Evolutionary conservation across 2,329 filamentous ascomycete species (phyloP), one percentile per base, ranked within the genome.

Genomic region (Stachybotrys elegans): DNA sequence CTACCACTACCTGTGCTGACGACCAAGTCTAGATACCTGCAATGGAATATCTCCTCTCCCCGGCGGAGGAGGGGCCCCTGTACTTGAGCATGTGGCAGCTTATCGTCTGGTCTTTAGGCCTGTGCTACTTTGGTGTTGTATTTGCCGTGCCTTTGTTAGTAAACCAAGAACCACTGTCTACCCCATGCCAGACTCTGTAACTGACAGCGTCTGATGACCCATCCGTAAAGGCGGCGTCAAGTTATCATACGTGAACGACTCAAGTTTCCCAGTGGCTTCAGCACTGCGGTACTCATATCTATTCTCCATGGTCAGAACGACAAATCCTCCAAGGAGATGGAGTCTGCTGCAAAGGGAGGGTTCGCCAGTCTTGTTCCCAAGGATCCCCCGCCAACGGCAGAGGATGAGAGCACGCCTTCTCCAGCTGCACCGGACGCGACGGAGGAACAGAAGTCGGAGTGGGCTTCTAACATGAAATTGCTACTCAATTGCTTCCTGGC

Each of bases 61-160:
- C 79, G 2, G 82, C 87, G 16, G 93, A 98, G 66, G 81, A 83
- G 46, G 90, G 89, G 0, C 88, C 89, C 0, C 65, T 95, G 16
- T 71, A 78, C 43, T 68, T 95, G 36, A 80, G 81, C 27, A 75
- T 88, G 29, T 80, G 82, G 71, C 89, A 90, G 62, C 69, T 96
- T 51, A 82, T 95, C 6, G 63, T 96, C 7, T 98, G 93, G 93
- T 87, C 89, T 21, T 64, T 98, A 43, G 93, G 93, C 0, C 79
- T 98, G 14, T 96, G 91, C 61, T 92, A 97, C 58, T 98, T 98
- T 60, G 93, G 93, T 0, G 93, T 97, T 2, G 84, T 97, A 1
- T 97, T 98, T 69, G 93, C 91, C 1, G 92, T 98, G 13, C 93
- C 93, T 1, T 61, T 97, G 73, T 76, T 61, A 66, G 70, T 42